Evolutionary conservation across 805 yeast genomes (phyloP).

Genomic region (Maudiozyma bulderi): DNA sequence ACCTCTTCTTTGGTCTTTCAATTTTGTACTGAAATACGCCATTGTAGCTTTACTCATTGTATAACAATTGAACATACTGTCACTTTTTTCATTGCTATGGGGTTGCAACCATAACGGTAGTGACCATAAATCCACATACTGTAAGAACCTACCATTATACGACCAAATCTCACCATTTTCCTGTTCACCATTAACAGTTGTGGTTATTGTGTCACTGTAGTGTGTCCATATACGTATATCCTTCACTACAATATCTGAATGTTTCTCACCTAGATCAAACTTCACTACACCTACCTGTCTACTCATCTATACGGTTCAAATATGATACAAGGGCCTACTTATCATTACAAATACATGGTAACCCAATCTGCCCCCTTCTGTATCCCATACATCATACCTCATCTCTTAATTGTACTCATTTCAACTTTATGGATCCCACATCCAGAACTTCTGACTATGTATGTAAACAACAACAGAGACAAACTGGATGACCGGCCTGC

Average conservation of each 20-base stretch:
- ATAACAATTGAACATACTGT: conserved; percentile 8
- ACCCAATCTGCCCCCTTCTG: no score
- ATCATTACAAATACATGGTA: no score
- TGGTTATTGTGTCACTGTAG: not conserved
- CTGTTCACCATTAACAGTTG: no score
- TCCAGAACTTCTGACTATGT: no score
- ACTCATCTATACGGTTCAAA: not conserved
- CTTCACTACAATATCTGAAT: conserved; percentile 13
- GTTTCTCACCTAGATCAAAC: conserved; percentile 15
- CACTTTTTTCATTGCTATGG: not conserved
- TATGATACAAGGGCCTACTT: not conserved
- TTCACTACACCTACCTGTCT: conserved; percentile 11
- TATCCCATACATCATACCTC: no score
- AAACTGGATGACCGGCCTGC: not conserved
- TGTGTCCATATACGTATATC: conserved; percentile 24
- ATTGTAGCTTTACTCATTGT: conserved; percentile 20
- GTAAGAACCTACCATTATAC: conserved; percentile 11
- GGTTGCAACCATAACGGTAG: conserved; percentile 23
- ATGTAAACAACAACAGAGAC: not conserved
- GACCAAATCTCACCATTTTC: not conserved
- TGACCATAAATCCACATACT: conserved; percentile 15
- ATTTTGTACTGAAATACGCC: conserved; percentile 22
- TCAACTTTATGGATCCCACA: no score
- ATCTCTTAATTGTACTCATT: no score
- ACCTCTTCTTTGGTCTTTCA: conserved; percentile 16